These are phyloP conservation scores for Austropuccinia psidii DNA, from an alignment of 1,284 basidiomycete genomes.

Conservation along the genomic window DNA sequence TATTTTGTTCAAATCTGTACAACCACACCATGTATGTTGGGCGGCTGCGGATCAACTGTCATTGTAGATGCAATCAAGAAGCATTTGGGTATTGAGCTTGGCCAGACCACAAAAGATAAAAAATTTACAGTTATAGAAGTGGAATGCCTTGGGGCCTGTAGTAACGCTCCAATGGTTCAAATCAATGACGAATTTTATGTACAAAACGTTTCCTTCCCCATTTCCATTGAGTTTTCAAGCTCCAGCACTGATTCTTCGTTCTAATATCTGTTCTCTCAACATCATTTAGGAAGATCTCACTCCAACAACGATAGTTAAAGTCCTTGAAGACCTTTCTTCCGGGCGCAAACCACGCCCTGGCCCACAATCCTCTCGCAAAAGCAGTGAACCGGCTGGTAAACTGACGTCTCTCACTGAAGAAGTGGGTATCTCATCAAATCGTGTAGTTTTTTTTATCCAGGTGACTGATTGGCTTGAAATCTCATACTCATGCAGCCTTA, in stretches of 20 bases:
- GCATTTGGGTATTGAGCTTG: conserved; percentile 69
- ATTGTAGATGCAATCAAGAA: conserved; percentile 77
- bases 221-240: neutral
- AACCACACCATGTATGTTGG: conserved; percentile 95
- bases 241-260: neutral
- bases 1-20: conserved; percentile 98
- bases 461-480: conserved; percentile 15
- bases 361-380: conserved; percentile 76
- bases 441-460: conserved; percentile 27
- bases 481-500: conserved; percentile 62
- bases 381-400: conserved; percentile 81
- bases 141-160: conserved; percentile 95
- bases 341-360: conserved; percentile 84
- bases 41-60: conserved; percentile 71
- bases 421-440: conserved; percentile 52
- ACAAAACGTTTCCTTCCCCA: conserved; percentile 33
- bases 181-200: conserved; percentile 95
- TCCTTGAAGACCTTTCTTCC: conserved; percentile 74
- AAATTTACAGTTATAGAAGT: conserved; percentile 98
- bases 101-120: conserved; percentile 85
- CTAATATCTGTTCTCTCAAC: neutral
- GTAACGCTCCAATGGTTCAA: conserved; percentile 98
- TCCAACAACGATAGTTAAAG: conserved; percentile 75
- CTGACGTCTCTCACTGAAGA: conserved; percentile 74
- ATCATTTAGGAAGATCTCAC: conserved; percentile 80